Base-by-base conservation (phyloP, 1,139 yeast species). In the Yamadazyma spencermartinsiae region DNA sequence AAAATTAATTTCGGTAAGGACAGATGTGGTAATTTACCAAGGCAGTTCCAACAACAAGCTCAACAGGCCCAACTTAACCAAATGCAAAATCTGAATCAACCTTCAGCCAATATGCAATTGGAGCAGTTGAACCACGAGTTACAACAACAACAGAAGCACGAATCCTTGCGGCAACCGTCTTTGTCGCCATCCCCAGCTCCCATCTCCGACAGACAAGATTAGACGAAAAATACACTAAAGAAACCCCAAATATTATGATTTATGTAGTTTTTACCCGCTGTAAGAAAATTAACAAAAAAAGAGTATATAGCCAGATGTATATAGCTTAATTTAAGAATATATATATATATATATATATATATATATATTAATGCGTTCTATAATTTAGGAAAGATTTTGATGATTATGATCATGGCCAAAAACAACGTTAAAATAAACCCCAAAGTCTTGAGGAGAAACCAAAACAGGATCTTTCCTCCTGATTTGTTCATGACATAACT, bases 1-100 rank as follows among this genome's bases (percentile, higher is more conserved):
- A 85, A 84, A 53, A 80, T 87, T 31, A 84, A 78, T 53, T 89
- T 86, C 57, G 96, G 97, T 43, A 86, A 86, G 61, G 97, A 90
- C 61, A 75, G 96, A 54, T 92, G 98, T 63, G 97, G 95, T 20
- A 87, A 88, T 57, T 75, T 83, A 46, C 89, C 89, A 43, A 74
- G 82, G 52, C 74, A 68, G 50, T 68, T 68, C 45, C 72, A 67
- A 50, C 68, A 65, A 46, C 53, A 53, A 28, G 37, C 42, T 33
- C 47, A 43, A 36, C 37, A 41, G 20, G 38, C 36, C 12, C 43
- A 41, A 32, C 37, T 38, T 31, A 41, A 29, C 32, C 47, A 43
- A 36, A 32, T 39, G 16, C 46, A 41, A 28, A 35, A 43, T 20
- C 32, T 38, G 33, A 41, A 37, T 28, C 40, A 44, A 28, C 39